phyloP scores from a whole-genome alignment of 305 asterid genomes.

The Euphrasia arctica region DNA sequence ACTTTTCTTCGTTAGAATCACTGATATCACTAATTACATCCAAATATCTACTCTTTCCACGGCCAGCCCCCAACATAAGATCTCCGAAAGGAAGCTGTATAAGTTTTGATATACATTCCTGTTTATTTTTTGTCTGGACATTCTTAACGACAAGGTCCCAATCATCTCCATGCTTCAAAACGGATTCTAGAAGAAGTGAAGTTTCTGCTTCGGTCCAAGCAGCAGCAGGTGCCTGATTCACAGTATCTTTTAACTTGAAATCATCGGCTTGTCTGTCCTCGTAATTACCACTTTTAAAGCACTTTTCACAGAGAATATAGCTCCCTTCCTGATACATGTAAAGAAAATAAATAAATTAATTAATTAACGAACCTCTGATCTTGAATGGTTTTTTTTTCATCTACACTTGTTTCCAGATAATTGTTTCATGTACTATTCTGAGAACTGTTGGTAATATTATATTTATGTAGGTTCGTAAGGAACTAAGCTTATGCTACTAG shows the following conservation, averaged over 20 bases:
- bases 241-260: slow-evolving; percentile 52
- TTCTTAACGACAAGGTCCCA: slow-evolving; percentile 84
- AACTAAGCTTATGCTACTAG: slow-evolving; percentile 8
- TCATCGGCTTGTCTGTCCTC: slow-evolving; percentile 55
- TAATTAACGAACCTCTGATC: slow-evolving; percentile 13
- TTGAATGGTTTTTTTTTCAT: background rate
- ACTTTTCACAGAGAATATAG: slow-evolving; percentile 60
- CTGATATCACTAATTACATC: slow-evolving; percentile 38
- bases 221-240: slow-evolving; percentile 37
- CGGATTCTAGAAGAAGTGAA: slow-evolving; percentile 79
- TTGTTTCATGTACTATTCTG: slow-evolving; percentile 4
- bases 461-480: background rate
- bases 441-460: slow-evolving; percentile 7
- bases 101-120: slow-evolving; percentile 87
- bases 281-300: slow-evolving; percentile 65
- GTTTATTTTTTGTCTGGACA: slow-evolving; percentile 78
- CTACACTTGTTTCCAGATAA: background rate
- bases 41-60: slow-evolving; percentile 42
- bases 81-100: slow-evolving; percentile 92
- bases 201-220: slow-evolving; percentile 93
- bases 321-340: slow-evolving; percentile 52
- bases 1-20: slow-evolving; percentile 31
- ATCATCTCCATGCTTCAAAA: slow-evolving; percentile 83
- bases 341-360: slow-evolving; percentile 12
- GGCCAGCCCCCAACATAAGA: slow-evolving; percentile 63